Evolutionary conservation across 1,139 yeast species (phyloP).

Genomic region (Hyphopichia pseudoburtonii): DNA sequence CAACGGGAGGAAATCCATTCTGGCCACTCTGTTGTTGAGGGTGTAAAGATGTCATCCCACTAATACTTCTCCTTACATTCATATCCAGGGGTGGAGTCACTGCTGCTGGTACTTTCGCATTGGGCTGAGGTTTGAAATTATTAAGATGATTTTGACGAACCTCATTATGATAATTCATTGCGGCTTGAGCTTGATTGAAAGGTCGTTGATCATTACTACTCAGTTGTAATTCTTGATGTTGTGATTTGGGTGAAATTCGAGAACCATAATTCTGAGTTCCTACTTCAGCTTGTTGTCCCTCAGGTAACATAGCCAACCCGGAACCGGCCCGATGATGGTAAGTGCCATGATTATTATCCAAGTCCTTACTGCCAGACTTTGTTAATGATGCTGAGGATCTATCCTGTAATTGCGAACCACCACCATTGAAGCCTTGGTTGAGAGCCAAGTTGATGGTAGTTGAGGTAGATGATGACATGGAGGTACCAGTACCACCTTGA

Average conservation of each 20-base stretch:
- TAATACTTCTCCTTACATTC: constrained; percentile 16
- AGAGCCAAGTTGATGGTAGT: not conserved
- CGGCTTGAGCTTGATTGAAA: constrained; percentile 4
- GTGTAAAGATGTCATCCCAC: not conserved
- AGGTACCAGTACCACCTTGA: constrained; percentile 4
- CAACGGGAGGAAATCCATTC: no score
- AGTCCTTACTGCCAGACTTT: no score
- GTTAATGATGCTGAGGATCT: not conserved
- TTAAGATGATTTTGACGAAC: constrained; percentile 13
- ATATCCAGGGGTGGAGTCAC: constrained; percentile 27
- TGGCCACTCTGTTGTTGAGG: not conserved
- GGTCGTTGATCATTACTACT: constrained; percentile 1
- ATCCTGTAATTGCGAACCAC: not conserved
- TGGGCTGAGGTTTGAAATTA: constrained; percentile 8
- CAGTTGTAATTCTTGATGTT: no score
- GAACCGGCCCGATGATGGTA: not conserved
- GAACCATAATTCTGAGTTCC: no score
- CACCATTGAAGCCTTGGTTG: not conserved
- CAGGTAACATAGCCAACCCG: not conserved
- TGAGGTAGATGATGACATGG: constrained; percentile 6
- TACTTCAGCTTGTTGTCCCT: not conserved
- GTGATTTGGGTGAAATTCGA: not conserved
- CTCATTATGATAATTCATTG: constrained; percentile 14
- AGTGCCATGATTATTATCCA: not conserved
- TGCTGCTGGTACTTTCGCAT: constrained; percentile 20